Base-by-base conservation (phyloP, 78 protist genomes). In the Dictyostelium capitatum region DNA sequence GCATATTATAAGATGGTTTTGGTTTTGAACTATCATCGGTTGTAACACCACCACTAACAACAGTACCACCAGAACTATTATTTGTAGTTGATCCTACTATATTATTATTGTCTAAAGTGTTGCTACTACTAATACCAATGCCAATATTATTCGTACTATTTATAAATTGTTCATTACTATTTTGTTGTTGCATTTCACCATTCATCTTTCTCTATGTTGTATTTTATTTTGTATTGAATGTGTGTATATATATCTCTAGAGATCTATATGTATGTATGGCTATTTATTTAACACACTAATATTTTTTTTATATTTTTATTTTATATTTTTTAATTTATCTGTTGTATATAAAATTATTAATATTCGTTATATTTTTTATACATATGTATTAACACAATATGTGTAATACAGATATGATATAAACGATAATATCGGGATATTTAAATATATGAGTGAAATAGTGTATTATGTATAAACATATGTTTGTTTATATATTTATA, bases 1-100 rank as follows among this genome's bases (percentile, higher is more conserved):
- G 62, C 81, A 75, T 48, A 43, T 48, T 75, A 50, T 75, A 75
- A 4, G 81, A 14, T 6, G 81, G 81, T 48, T 75, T 75, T 1
- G 56, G 79, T 65, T 65, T 37, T 37, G 43, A 37, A 37, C 43
- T 65, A 3, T 59, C 69, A 10, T 59, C 69, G n/a, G 69, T 59
- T 23, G 32, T 23, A 59, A 5, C 25, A 48, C 41, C 48, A n/a
- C 28, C 50, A 50, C 46, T 75, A 75, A 7, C 50, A 48, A 37
- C 25, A 48, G 12, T 10, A 43, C 25, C 41, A 48, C 25, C 41
- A 37, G 65, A 11, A 48, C 17, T 25, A 15, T 54, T 19, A 75
- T n/a, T 48, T 20, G 57, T 37, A 14, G 62, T 8, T 12, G 25
- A 14, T 25, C 30, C 69, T 23, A 59, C 69, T 59, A 59, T 59